phyloP scores from a whole-genome alignment of 805 yeast genomes.

The Monosporozyma siamensis region DNA sequence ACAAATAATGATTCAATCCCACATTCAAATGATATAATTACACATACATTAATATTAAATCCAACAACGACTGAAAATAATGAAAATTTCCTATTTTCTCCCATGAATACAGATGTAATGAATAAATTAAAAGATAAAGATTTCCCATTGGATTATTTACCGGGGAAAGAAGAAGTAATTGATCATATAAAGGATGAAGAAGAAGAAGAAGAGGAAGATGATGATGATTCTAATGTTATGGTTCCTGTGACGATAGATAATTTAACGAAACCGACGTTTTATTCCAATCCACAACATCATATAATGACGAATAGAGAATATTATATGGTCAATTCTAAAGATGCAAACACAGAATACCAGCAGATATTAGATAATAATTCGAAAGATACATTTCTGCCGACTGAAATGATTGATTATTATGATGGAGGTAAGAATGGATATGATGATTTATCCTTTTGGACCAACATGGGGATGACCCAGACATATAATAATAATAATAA shows the following conservation, averaged over 20 bases:
- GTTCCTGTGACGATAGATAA: slow-evolving; percentile 9
- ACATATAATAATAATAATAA: neutral
- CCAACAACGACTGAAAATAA: slow-evolving; percentile 10
- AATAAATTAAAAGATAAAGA: slow-evolving; percentile 42
- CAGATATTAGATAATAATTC: neutral
- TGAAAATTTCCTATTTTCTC: neutral
- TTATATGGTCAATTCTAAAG: slow-evolving; percentile 8
- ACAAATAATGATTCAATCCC: no score
- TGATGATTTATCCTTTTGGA: no score
- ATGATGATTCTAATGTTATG: slow-evolving; percentile 10
- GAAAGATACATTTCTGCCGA: neutral
- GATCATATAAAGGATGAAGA: neutral
- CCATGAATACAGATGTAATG: slow-evolving; percentile 5
- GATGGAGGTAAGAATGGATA: no score
- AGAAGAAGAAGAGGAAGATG: neutral
- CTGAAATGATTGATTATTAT: neutral
- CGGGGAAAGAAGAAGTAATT: slow-evolving; percentile 31
- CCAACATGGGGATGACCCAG: no score
- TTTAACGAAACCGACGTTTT: slow-evolving; percentile 3
- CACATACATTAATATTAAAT: neutral
- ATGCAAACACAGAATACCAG: neutral
- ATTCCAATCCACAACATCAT: slow-evolving; percentile 12
- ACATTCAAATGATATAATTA: neutral
- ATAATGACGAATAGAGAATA: slow-evolving; percentile 21
- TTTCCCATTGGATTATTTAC: slow-evolving; percentile 63